Conservation (phyloP, 2,329 filamentous ascomycete species). For the Keithomyces neogunnii region DNA sequence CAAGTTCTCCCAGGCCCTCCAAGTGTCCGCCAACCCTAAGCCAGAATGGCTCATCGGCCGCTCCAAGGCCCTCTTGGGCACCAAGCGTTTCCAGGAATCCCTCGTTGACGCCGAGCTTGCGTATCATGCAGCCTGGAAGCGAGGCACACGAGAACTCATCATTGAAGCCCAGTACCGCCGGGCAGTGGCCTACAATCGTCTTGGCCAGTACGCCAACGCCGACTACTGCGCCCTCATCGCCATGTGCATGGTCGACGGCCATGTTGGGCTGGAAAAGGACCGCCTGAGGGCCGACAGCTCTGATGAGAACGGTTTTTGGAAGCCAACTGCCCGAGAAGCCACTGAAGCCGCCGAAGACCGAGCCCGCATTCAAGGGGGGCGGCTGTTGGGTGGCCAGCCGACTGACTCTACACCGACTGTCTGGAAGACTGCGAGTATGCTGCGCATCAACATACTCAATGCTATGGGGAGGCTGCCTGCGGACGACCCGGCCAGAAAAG, state of each 20-base stretch:
- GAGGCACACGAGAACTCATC: conserved; percentile 68
- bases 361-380: too few relatives aligned
- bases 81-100: conserved; percentile 51
- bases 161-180: conserved; percentile 75
- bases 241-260: conserved; percentile 28
- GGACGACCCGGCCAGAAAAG: conserved; percentile 37
- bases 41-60: conserved; percentile 76
- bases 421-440: conserved; percentile 31
- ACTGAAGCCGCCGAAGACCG: background rate
- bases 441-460: conserved; percentile 39
- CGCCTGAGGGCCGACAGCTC: conserved; percentile 22
- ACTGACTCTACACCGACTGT: conserved; percentile 13
- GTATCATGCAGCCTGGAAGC: conserved; percentile 51
- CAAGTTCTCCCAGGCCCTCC: conserved; percentile 59
- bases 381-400: too few relatives aligned
- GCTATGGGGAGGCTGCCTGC: conserved; percentile 34
- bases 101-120: conserved; percentile 63
- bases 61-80: conserved; percentile 67
- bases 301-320: conserved; percentile 41
- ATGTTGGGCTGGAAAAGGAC: conserved; percentile 20
- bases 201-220: conserved; percentile 67
- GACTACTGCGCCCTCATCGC: conserved; percentile 59
- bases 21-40: conserved; percentile 57
- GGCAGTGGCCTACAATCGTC: conserved; percentile 61
- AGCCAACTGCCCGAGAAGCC: conserved; percentile 18